Base-by-base conservation (phyloP, 2,329 filamentous ascomycete genomes). In the Aspergillus sp. region DNA sequence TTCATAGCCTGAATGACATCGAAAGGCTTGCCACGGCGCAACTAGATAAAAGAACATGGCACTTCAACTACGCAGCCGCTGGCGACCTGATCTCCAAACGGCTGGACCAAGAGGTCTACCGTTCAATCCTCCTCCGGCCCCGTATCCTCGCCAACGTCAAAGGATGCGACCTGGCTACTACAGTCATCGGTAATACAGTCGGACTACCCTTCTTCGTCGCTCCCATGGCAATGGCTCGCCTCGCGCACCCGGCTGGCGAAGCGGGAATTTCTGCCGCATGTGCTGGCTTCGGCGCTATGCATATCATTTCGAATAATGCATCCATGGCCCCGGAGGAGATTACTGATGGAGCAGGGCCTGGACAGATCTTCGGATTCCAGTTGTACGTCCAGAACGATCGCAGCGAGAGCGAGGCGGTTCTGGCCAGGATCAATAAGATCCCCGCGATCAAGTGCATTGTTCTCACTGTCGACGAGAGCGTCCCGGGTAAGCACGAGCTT, bases 261-360 rank as follows among this genome's bases (percentile, higher is more conserved):
- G 83, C 83, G 55, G 92, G 90, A 50, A 95, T 96, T 59, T 90
- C 90, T 5, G 81, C 84, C 60, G 93, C 90, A 3, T 90, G 89
- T 62, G 83, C 84, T 4, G 81, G 80, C 51, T 91, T 89, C 69
- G 35, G 35, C 89, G 89, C 27, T 11, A 82, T 95, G 77, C 93
- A 97, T 71, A 82, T 96, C 62, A 88, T 98, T 58, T 90, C 89
- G 57, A 95, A 96, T 77, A 98, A 97, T 74, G 91, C 93, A 0
- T 92, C 88, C 52, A 91, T 95, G 87, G 93, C 90, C 1, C 92
- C 92, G 1, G 93, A 97, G 77, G 90, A 97, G 74, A 91, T 97
- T 62, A 86, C 93, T 12, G 84, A 87, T 44, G 88, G 86, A 60
- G 88, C 90, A 0, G 68, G 75, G 2, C 83, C 86, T 0, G 88